These are phyloP conservation scores for Colletotrichum shisoi DNA, from an alignment of 2,329 filamentous ascomycete genomes.

Conservation along the genomic window DNA sequence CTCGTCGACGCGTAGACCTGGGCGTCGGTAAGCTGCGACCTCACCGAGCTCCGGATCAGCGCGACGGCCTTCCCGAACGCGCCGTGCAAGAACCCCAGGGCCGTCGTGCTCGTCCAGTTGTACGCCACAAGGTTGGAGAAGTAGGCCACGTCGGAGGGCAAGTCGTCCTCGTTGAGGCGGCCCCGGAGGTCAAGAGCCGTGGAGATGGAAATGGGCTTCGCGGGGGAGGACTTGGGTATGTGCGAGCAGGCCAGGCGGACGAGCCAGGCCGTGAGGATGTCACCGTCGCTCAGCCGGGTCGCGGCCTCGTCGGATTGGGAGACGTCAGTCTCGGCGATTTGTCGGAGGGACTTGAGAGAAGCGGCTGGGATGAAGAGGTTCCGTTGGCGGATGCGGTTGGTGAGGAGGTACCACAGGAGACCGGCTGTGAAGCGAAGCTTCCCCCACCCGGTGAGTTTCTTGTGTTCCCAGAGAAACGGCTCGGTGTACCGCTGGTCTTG, in stretches of 20 bases:
- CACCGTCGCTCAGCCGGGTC: constrained; percentile 28
- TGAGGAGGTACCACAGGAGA: constrained; percentile 30
- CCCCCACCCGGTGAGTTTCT: constrained; percentile 14
- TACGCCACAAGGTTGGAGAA: constrained; percentile 31
- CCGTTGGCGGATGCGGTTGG: constrained; percentile 30
- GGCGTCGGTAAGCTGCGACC: constrained; percentile 25
- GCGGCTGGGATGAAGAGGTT: constrained; percentile 41
- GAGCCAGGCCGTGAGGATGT: constrained; percentile 32
- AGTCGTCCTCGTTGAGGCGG: constrained; percentile 22
- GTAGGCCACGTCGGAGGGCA: constrained; percentile 17
- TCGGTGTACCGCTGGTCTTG: constrained; percentile 45
- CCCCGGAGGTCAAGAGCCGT: constrained; percentile 33
- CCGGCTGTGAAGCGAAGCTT: constrained; percentile 22
- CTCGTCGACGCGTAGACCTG: constrained; percentile 29
- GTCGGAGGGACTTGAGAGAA: constrained; percentile 1
- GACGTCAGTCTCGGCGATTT: constrained; percentile 15
- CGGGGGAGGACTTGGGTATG: neutral
- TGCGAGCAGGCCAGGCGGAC: constrained; percentile 28
- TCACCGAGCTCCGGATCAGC: constrained; percentile 13
- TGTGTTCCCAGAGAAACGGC: constrained; percentile 42
- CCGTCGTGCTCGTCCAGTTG: constrained; percentile 31
- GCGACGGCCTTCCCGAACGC: constrained; percentile 21
- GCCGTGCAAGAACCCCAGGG: constrained; percentile 1
- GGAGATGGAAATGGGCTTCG: constrained; percentile 18
- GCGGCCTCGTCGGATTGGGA: neutral